Evolutionary conservation across 306 rosid genomes (phyloP).

Genomic region (Cyclanthera cordifolia): DNA sequence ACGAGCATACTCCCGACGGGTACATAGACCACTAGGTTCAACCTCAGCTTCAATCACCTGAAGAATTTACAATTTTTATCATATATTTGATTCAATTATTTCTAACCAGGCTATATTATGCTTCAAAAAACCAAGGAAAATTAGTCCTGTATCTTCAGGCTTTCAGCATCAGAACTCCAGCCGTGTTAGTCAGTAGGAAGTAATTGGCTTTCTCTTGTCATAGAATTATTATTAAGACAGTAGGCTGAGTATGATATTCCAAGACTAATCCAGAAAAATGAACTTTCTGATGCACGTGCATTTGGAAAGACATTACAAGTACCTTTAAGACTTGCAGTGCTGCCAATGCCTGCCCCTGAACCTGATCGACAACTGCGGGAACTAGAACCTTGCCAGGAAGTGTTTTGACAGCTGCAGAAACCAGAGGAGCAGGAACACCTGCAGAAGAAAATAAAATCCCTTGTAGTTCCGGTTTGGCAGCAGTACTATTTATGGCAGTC

Average conservation of each 20-base stretch:
- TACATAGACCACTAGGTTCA: conserved; percentile 77
- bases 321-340: conserved; percentile 94
- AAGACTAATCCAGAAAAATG: not conserved
- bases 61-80: conserved; percentile 6
- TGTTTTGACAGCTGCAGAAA: conserved; percentile 60
- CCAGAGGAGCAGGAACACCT: conserved; percentile 90
- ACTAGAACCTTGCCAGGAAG: conserved; percentile 85
- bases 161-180: not conserved
- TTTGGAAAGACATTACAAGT: not conserved
- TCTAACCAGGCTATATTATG: not conserved
- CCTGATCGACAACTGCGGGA: conserved; percentile 91
- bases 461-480: conserved; percentile 40
- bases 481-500: conserved; percentile 29
- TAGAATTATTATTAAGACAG: not conserved
- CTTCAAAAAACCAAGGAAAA: not conserved
- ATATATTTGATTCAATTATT: not conserved
- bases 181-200: not conserved
- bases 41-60: conserved; percentile 87
- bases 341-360: conserved; percentile 88
- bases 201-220: not conserved
- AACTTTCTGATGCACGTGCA: not conserved
- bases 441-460: conserved; percentile 63
- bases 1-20: conserved; percentile 94
- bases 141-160: not conserved
- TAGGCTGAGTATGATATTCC: not conserved